Evolutionary conservation across 306 rosid genomes (phyloP).

Genomic region (Alnus rubra): DNA sequence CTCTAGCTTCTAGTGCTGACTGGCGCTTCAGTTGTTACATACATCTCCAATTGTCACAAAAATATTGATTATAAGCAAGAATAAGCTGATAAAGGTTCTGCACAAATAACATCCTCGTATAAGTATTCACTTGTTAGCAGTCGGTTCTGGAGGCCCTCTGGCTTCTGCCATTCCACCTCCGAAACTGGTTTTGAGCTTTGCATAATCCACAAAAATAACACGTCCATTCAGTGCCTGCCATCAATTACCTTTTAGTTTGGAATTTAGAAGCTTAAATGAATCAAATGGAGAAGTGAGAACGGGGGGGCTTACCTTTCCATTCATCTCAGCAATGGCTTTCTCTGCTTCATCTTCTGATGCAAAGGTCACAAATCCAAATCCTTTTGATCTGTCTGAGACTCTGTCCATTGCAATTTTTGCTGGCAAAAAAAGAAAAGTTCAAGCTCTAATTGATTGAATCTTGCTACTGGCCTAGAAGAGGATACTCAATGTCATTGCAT

Average conservation of each 20-base stretch:
- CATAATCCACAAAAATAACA: slow-evolving; percentile 77
- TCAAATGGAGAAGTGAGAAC: neutral
- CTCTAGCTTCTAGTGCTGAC: neutral
- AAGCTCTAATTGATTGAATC: slow-evolving; percentile 24
- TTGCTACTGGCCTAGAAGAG: neutral
- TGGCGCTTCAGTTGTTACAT: no score
- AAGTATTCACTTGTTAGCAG: slow-evolving; percentile 24
- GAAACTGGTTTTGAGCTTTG: slow-evolving; percentile 50
- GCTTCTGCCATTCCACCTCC: slow-evolving; percentile 67
- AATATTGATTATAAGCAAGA: no score
- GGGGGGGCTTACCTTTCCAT: slow-evolving; percentile 59
- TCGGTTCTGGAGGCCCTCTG: slow-evolving; percentile 77
- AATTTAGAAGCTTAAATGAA: neutral
- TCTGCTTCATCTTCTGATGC: slow-evolving; percentile 84
- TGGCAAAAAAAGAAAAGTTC: slow-evolving; percentile 34
- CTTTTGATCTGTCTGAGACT: slow-evolving; percentile 76
- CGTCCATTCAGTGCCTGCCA: slow-evolving; percentile 82
- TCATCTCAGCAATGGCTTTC: slow-evolving; percentile 72
- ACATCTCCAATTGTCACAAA: no score
- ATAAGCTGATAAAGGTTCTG: no score
- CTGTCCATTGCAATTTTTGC: slow-evolving; percentile 77
- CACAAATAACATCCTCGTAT: slow-evolving; percentile 7
- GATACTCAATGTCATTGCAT: slow-evolving; percentile 17
- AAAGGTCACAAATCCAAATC: slow-evolving; percentile 88
- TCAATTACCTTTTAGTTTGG: slow-evolving; percentile 22